Percentiles rank a stretch among this genome's conserved stretches.
phyloP scores from a whole-genome alignment of 148 eudicot species.

The Camellia japonica region DNA sequence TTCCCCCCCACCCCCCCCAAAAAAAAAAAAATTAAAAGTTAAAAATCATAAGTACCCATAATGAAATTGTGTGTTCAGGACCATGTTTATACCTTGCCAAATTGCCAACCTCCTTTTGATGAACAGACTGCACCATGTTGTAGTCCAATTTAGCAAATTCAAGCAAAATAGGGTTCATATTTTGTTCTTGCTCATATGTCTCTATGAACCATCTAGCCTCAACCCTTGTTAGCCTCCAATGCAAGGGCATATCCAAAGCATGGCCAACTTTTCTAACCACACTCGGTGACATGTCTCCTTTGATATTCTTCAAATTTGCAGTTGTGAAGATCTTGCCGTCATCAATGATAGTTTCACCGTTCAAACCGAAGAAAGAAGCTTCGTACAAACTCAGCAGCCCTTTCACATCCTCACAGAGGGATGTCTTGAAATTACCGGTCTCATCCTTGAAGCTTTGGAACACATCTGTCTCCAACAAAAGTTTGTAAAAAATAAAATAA shows the following conservation, averaged over 20 bases:
- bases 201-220: conserved; percentile 7
- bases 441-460: background rate
- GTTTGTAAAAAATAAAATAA: no score
- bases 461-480: background rate
- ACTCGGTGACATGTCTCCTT: no score
- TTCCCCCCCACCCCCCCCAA: no score
- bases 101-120: no score
- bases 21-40: no score
- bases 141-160: no score
- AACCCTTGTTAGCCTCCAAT: background rate
- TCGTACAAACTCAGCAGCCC: conserved; percentile 5
- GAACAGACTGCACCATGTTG: no score
- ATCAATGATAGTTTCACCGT: background rate
- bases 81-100: no score
- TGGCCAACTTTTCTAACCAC: background rate
- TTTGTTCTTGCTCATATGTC: background rate
- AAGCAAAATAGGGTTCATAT: background rate
- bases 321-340: conserved; percentile 2
- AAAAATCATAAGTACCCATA: no score
- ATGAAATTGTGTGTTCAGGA: no score
- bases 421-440: background rate
- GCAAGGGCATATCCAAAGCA: conserved; percentile 7
- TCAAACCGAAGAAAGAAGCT: background rate
- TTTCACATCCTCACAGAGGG: background rate
- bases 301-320: background rate